A percentile compares a stretch with the other conserved stretches of the same genome.
phyloP scores from a whole-genome alignment of 768 basidiomycete genomes.

The Agaricus bisporus region DNA sequence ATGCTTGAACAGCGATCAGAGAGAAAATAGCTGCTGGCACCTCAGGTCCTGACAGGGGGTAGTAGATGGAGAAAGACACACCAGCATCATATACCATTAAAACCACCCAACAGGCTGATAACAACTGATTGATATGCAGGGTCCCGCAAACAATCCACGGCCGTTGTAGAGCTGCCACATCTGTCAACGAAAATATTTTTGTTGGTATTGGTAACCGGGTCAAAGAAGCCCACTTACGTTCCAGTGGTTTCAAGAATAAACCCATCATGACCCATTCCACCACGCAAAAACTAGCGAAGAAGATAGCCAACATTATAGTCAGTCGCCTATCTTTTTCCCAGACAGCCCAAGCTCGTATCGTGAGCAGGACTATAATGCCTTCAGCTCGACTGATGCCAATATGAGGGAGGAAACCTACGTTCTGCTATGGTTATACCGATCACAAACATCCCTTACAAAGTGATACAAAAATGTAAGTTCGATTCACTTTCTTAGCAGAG shows the following conservation, averaged over 20 bases:
- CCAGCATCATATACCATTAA: conserved; percentile 7
- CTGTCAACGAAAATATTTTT: background rate
- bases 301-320: background rate
- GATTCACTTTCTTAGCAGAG: background rate
- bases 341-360: conserved; percentile 12
- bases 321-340: conserved; percentile 10
- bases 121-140: background rate
- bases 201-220: background rate
- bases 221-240: background rate
- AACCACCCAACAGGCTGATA: conserved; percentile 3
- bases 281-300: background rate
- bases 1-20: conserved; percentile 1
- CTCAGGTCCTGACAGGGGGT: background rate
- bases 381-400: background rate
- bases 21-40: background rate
- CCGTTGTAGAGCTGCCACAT: background rate
- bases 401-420: background rate
- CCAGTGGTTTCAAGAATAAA: background rate
- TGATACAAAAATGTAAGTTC: background rate
- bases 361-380: conserved; percentile 5
- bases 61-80: background rate
- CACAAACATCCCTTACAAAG: conserved; percentile 2
- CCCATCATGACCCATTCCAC: background rate
- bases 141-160: background rate
- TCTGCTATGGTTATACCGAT: conserved; percentile 7